Conservation (phyloP, 495 filamentous ascomycete genomes). For the Lophium mytilinum region DNA sequence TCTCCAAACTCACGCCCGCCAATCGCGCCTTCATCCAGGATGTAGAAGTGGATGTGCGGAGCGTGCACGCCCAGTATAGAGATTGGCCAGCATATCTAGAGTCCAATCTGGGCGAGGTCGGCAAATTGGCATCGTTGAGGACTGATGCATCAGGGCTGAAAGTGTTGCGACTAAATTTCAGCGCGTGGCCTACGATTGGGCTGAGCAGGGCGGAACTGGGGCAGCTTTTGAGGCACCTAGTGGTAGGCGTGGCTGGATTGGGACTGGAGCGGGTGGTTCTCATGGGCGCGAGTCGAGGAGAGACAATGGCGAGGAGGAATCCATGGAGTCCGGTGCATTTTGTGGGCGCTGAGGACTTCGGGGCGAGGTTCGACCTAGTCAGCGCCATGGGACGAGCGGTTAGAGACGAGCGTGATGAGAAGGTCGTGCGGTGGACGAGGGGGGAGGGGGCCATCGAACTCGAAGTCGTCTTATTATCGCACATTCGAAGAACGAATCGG, state of each 20-base stretch:
- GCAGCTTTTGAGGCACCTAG: slow-evolving; percentile 11
- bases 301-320: slow-evolving; percentile 7
- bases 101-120: slow-evolving; percentile 6
- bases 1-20: background rate
- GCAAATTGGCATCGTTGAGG: slow-evolving; percentile 8
- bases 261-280: slow-evolving; percentile 12
- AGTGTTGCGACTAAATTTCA: slow-evolving; percentile 16
- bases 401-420: background rate
- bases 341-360: slow-evolving; percentile 18
- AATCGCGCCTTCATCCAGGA: slow-evolving; percentile 3
- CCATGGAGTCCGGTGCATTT: slow-evolving; percentile 21
- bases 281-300: slow-evolving; percentile 9
- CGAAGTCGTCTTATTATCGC: slow-evolving; percentile 9
- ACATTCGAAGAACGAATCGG: slow-evolving; percentile 2
- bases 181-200: slow-evolving; percentile 11
- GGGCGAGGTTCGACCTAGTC: slow-evolving; percentile 10
- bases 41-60: slow-evolving; percentile 17
- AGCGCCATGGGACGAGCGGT: slow-evolving; percentile 15
- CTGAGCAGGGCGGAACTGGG: slow-evolving; percentile 14
- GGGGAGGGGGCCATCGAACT: slow-evolving; percentile 3
- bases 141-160: slow-evolving; percentile 7
- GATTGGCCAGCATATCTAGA: slow-evolving; percentile 20
- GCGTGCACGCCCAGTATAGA: slow-evolving; percentile 4
- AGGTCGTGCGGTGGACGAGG: slow-evolving; percentile 17
- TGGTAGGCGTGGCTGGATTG: slow-evolving; percentile 1